Evolutionary conservation across 352 stramenopile genomes (phyloP).

Genomic region (Pythium vanterpoolii): DNA sequence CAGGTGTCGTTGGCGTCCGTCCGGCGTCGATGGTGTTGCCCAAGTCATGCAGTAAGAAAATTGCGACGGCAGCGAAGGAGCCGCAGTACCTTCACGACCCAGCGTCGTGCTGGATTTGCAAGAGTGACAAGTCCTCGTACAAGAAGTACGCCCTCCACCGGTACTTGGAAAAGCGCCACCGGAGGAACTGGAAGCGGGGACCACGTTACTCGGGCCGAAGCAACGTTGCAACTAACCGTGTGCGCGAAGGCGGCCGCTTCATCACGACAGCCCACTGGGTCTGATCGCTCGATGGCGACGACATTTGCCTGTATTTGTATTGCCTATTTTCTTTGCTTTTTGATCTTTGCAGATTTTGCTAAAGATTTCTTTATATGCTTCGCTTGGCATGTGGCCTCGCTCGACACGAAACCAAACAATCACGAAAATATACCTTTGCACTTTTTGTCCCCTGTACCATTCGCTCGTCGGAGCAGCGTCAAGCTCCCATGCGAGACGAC

Average conservation of each 20-base stretch:
- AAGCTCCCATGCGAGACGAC: too few relatives aligned
- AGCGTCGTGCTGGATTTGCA: conserved; percentile 85
- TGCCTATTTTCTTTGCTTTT: conserved; percentile 1
- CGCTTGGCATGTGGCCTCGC: conserved; percentile 20
- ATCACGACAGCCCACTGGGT: conserved; percentile 82
- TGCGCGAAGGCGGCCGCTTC: conserved; percentile 80
- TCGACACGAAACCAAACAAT: conserved; percentile 11
- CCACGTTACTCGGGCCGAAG: conserved; percentile 78
- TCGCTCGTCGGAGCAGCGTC: too few relatives aligned
- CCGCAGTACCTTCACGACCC: conserved; percentile 62
- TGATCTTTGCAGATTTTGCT: conserved; percentile 9
- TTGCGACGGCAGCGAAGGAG: conserved; percentile 19
- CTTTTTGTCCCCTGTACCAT: too few relatives aligned
- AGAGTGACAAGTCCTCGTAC: conserved; percentile 76
- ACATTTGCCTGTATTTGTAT: conserved; percentile 16
- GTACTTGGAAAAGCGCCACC: conserved; percentile 77
- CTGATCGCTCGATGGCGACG: conserved; percentile 27
- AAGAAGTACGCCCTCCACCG: conserved; percentile 82
- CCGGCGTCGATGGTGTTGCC: conserved; percentile 38
- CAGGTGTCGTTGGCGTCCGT: conserved; percentile 11
- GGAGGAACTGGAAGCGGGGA: conserved; percentile 81
- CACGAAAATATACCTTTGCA: conserved; percentile 14
- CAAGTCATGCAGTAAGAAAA: conserved; percentile 49
- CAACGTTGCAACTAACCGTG: conserved; percentile 72
- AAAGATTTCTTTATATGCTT: conserved; percentile 18